Conservation (phyloP, 2,329 filamentous ascomycete genomes). For the Colletotrichum melonis region DNA sequence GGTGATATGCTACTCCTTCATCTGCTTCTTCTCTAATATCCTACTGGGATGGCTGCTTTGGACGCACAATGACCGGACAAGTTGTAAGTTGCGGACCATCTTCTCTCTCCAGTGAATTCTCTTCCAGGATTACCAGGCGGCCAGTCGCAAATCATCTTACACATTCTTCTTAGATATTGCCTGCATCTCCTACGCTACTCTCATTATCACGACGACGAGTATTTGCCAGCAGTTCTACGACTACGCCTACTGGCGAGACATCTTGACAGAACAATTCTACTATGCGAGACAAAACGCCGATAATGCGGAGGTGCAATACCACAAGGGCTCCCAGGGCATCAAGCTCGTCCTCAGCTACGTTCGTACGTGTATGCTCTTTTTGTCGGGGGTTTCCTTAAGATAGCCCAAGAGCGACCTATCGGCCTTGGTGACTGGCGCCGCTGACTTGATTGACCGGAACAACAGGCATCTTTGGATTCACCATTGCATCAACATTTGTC, state of each 20-base stretch:
- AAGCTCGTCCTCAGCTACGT: conserved; percentile 29
- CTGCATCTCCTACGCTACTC: conserved; percentile 26
- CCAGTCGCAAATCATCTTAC: neutral
- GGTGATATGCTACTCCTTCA: conserved; percentile 25
- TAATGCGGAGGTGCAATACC: conserved; percentile 28
- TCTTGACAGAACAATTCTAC: conserved; percentile 29
- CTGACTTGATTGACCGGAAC: too few species aligned
- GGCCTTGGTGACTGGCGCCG: neutral
- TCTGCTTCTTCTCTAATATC: conserved; percentile 27
- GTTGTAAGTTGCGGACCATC: conserved; percentile 12
- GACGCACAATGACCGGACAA: conserved; percentile 31
- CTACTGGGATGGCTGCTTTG: conserved; percentile 30
- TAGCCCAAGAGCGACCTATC: neutral
- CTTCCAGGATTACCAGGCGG: neutral
- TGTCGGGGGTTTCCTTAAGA: neutral
- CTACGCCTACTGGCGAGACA: conserved; percentile 20
- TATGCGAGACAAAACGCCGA: conserved; percentile 27
- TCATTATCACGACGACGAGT: conserved; percentile 23
- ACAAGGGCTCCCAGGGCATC: conserved; percentile 21
- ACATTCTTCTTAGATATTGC: conserved; percentile 20
- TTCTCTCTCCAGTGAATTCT: neutral
- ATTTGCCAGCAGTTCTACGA: conserved; percentile 31
- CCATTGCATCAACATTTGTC: conserved; percentile 27
- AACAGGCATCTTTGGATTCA: conserved; percentile 24
- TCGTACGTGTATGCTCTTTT: conserved; percentile 4